phyloP scores from a whole-genome alignment of 805 yeast genomes.

The Kurtzmaniella fragi region DNA sequence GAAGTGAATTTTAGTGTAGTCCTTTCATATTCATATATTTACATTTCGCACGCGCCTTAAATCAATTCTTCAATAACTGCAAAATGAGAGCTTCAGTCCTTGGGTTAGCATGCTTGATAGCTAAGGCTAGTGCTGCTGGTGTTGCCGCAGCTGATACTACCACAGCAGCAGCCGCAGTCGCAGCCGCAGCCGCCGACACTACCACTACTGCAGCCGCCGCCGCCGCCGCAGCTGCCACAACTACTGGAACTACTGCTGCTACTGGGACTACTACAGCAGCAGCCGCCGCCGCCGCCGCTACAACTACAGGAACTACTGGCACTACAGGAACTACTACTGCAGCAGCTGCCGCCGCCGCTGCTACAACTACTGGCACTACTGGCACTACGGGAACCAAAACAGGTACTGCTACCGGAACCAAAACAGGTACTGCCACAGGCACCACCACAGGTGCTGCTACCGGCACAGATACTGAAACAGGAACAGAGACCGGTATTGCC shows the following conservation, averaged over 20 bases:
- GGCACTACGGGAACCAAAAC: too few relatives aligned
- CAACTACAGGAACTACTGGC: conserved; percentile 6
- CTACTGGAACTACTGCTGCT: conserved; percentile 4
- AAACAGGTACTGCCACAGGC: neutral
- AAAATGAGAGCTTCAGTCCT: conserved; percentile 5
- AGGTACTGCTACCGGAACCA: neutral
- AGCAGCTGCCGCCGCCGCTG: conserved; percentile 13
- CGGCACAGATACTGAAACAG: conserved; percentile 7
- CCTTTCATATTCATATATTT: too few relatives aligned
- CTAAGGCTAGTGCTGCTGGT: conserved; percentile 8
- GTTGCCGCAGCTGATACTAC: conserved; percentile 9
- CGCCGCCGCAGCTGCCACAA: conserved; percentile 5
- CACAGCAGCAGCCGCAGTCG: conserved; percentile 2
- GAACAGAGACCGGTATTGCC: too few relatives aligned
- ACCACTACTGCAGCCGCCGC: conserved; percentile 6
- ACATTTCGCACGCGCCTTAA: too few relatives aligned
- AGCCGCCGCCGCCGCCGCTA: conserved; percentile 6
- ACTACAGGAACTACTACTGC: too few relatives aligned
- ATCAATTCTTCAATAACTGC: neutral
- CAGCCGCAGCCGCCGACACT: conserved; percentile 8
- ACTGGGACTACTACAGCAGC: conserved; percentile 5
- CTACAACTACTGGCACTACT: conserved; percentile 4
- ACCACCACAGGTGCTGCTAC: too few relatives aligned
- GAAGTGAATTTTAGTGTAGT: too few relatives aligned
- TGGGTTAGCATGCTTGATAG: conserved; percentile 3